Conservation (phyloP, 2,329 filamentous ascomycete genomes). For the Chaetothyriales sp. region DNA sequence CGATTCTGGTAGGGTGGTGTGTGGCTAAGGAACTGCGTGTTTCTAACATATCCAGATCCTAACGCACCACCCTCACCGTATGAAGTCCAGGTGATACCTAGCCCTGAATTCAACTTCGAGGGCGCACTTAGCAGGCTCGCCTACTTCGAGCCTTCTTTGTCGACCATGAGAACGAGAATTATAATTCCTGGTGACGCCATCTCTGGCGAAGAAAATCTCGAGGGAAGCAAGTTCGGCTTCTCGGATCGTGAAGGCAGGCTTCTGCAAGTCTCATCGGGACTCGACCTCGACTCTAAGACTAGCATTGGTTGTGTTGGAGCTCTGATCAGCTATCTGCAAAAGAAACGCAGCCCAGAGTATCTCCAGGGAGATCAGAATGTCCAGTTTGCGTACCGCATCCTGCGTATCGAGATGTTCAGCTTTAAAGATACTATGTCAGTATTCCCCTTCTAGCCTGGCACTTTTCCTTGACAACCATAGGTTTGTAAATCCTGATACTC, state of each 20-base stretch:
- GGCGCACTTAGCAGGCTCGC: slow-evolving; percentile 51
- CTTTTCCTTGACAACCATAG: slow-evolving; percentile 35
- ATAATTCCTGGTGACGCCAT: slow-evolving; percentile 46
- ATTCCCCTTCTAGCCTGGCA: background rate
- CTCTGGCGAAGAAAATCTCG: slow-evolving; percentile 26
- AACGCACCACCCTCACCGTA: slow-evolving; percentile 35
- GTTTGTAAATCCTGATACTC: slow-evolving; percentile 68
- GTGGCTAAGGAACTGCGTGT: background rate
- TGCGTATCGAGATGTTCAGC: slow-evolving; percentile 58
- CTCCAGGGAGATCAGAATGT: slow-evolving; percentile 44
- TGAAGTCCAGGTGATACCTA: slow-evolving; percentile 51
- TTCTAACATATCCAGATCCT: slow-evolving; percentile 3
- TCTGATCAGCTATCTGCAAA: slow-evolving; percentile 61
- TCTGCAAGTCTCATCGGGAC: slow-evolving; percentile 51
- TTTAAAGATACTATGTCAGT: slow-evolving; percentile 46
- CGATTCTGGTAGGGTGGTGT: slow-evolving; percentile 20
- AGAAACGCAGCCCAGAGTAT: slow-evolving; percentile 48
- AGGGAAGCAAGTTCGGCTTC: slow-evolving; percentile 25
- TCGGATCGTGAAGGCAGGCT: slow-evolving; percentile 47
- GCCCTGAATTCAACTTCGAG: slow-evolving; percentile 57
- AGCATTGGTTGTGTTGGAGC: slow-evolving; percentile 82
- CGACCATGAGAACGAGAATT: slow-evolving; percentile 37
- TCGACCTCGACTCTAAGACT: slow-evolving; percentile 58
- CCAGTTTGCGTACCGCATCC: slow-evolving; percentile 43
- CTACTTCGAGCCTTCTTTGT: slow-evolving; percentile 34